A percentile compares a stretch with the other conserved stretches of the same genome.
Conservation (phyloP, 2,329 filamentous ascomycete species). For the Emmonsiellopsis sp. region DNA sequence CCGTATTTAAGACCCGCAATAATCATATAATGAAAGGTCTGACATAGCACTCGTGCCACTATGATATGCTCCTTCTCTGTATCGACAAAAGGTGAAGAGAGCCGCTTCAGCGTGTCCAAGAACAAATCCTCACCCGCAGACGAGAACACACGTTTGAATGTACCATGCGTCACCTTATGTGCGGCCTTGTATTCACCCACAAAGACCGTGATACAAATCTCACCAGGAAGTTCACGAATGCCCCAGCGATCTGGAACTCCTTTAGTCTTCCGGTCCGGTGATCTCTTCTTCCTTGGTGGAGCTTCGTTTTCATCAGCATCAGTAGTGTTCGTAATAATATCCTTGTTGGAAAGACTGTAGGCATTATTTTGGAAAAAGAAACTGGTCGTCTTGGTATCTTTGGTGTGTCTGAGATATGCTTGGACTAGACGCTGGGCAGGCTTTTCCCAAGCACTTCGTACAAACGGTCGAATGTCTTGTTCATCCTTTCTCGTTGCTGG, state of each 20-base stretch:
- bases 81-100: neutral
- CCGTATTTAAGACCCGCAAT: neutral
- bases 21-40: neutral
- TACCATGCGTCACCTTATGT: neutral
- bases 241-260: neutral
- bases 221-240: neutral
- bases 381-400: neutral
- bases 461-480: neutral
- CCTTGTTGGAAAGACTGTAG: neutral
- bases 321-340: neutral
- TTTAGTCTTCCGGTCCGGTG: neutral
- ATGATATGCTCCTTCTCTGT: neutral
- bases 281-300: neutral
- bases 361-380: constrained; percentile 2
- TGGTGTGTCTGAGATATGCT: neutral
- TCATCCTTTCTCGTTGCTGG: neutral
- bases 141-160: neutral
- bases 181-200: neutral
- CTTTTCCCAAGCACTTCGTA: neutral
- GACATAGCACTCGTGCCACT: neutral
- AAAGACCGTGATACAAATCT: neutral
- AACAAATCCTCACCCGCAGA: neutral
- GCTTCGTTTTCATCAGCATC: neutral
- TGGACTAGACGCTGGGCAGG: neutral
- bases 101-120: neutral